These are phyloP conservation scores for Elsinoe arachidis DNA, from an alignment of 2,329 filamentous ascomycete species.

Conservation along the genomic window DNA sequence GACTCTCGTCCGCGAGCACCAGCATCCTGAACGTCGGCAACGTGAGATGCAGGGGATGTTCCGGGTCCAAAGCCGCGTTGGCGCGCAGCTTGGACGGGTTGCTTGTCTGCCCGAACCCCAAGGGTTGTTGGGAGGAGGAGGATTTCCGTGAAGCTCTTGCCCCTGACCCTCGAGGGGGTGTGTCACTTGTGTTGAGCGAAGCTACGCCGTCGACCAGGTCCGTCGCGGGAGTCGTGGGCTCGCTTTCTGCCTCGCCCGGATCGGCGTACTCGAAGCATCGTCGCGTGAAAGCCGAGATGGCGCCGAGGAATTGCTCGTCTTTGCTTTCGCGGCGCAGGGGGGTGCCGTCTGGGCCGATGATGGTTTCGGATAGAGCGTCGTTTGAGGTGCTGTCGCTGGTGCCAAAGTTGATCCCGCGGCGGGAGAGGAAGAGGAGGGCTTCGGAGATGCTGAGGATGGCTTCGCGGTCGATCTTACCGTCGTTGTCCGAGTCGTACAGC, in stretches of 20 bases:
- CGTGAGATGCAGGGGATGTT: constrained; percentile 89
- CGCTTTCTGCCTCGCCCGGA: constrained; percentile 57
- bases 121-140: constrained; percentile 18
- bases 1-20: constrained; percentile 84
- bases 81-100: constrained; percentile 61
- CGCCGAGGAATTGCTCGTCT: constrained; percentile 83
- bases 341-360: constrained; percentile 24
- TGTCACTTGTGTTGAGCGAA: constrained; percentile 19
- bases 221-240: background rate
- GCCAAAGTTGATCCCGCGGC: constrained; percentile 72
- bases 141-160: background rate
- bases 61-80: constrained; percentile 84
- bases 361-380: constrained; percentile 40
- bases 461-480: constrained; percentile 87
- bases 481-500: constrained; percentile 85
- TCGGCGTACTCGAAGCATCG: constrained; percentile 98
- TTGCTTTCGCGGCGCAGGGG: constrained; percentile 43
- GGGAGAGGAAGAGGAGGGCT: constrained; percentile 81
- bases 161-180: constrained; percentile 17
- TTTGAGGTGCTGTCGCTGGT: constrained; percentile 29
- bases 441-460: constrained; percentile 93
- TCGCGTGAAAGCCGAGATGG: constrained; percentile 90
- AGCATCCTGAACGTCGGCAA: constrained; percentile 98
- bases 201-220: constrained; percentile 41
- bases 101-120: constrained; percentile 28